Evolutionary conservation across 345 rosid genomes (phyloP).

Genomic region (Aethionema arabicum): DNA sequence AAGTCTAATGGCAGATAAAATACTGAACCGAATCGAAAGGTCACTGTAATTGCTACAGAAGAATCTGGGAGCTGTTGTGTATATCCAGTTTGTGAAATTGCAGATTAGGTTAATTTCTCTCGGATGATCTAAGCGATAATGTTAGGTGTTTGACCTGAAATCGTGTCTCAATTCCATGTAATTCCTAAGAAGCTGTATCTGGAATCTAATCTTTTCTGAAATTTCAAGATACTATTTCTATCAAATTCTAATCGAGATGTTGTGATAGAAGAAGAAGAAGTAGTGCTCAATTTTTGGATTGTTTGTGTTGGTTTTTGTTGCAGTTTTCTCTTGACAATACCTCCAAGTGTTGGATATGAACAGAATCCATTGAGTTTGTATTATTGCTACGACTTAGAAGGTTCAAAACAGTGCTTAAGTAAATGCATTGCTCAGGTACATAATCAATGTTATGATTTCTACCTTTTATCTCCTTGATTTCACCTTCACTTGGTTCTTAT

Average conservation of each 20-base stretch:
- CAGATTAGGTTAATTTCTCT: background rate
- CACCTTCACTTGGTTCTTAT: background rate
- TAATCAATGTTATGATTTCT: background rate
- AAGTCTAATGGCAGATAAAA: too few species aligned
- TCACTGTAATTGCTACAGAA: background rate
- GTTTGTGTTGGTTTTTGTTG: conserved; percentile 11
- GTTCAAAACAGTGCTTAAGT: conserved; percentile 41
- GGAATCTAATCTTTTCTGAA: background rate
- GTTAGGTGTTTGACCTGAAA: conserved; percentile 8
- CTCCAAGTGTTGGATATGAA: conserved; percentile 87
- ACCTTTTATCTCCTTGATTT: conserved; percentile 10
- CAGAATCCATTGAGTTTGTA: conserved; percentile 92
- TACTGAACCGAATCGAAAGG: background rate
- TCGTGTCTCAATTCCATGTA: too few species aligned
- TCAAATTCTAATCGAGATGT: background rate
- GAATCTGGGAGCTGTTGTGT: background rate
- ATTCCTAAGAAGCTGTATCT: background rate
- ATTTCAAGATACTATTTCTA: background rate
- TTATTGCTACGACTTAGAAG: conserved; percentile 66
- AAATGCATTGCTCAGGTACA: conserved; percentile 88
- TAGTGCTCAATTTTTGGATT: background rate
- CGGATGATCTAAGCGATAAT: background rate
- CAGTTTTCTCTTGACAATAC: conserved; percentile 82
- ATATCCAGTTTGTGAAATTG: background rate
- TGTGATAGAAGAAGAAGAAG: background rate